These are phyloP conservation scores for Talaromyces liani DNA, from an alignment of 495 filamentous ascomycete species.

Conservation along the genomic window DNA sequence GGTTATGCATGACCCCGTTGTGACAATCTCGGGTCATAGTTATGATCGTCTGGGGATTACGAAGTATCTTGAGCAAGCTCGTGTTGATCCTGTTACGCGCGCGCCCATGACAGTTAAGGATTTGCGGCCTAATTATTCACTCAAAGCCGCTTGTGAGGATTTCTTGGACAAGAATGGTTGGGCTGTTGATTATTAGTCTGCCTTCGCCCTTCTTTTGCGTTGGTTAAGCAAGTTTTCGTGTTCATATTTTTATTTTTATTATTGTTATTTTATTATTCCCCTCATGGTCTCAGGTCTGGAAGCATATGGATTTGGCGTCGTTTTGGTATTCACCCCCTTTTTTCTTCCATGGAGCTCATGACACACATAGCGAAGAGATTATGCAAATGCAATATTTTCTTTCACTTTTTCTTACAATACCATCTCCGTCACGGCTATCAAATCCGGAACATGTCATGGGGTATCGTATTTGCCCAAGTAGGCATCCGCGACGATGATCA, in stretches of 20 bases:
- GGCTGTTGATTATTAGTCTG: slow-evolving; percentile 77
- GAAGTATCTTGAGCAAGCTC: slow-evolving; percentile 71
- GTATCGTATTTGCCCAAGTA: background rate
- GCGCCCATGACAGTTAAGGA: slow-evolving; percentile 62
- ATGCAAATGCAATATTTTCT: background rate
- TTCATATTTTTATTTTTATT: background rate
- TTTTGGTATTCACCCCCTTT: background rate
- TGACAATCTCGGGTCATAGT: slow-evolving; percentile 79
- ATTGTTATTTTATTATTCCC: slow-evolving; percentile 7
- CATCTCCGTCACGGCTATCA: background rate
- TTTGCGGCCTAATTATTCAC: slow-evolving; percentile 73
- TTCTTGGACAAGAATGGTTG: slow-evolving; percentile 86
- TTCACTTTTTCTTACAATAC: background rate
- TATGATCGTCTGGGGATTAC: slow-evolving; percentile 86
- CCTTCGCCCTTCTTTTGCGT: background rate
- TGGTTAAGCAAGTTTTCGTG: background rate
- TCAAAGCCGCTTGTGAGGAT: slow-evolving; percentile 77
- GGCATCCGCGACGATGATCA: background rate
- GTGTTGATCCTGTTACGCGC: slow-evolving; percentile 76
- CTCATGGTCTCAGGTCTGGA: background rate
- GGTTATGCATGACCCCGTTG: slow-evolving; percentile 88
- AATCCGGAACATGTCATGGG: background rate
- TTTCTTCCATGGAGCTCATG: background rate
- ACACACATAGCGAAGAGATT: background rate
- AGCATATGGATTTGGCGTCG: background rate